Conservation (phyloP, 2,329 filamentous ascomycete genomes). For the Coniochaeta sp. region DNA sequence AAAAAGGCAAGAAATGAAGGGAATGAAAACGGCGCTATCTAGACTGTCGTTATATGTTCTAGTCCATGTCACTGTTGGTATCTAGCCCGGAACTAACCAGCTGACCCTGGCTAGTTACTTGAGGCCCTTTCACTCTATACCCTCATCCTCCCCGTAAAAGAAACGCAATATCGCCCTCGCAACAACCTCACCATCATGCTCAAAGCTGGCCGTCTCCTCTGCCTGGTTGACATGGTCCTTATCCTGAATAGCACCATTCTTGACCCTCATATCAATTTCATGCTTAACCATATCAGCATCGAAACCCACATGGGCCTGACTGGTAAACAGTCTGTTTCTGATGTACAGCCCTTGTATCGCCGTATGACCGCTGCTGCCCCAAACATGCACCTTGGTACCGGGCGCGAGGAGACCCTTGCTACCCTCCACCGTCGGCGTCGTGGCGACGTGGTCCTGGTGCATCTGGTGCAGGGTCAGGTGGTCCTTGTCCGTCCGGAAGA, state of each 20-base stretch:
- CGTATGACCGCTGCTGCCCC: slow-evolving; percentile 60
- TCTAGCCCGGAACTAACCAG: no score
- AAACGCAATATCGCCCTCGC: slow-evolving; percentile 58
- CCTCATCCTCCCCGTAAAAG: slow-evolving; percentile 40
- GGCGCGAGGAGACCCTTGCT: slow-evolving; percentile 24
- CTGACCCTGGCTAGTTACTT: no score
- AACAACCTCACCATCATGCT: slow-evolving; percentile 64
- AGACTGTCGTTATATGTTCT: no score
- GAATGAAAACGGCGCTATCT: no score
- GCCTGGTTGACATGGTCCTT: slow-evolving; percentile 55
- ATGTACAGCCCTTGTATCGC: slow-evolving; percentile 68
- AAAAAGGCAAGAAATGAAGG: no score
- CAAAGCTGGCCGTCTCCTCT: slow-evolving; percentile 49
- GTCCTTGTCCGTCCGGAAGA: slow-evolving; percentile 49
- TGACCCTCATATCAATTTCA: slow-evolving; percentile 52
- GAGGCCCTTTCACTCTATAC: background rate
- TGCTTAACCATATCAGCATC: slow-evolving; percentile 59
- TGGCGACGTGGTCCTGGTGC: slow-evolving; percentile 71
- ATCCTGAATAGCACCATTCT: slow-evolving; percentile 53
- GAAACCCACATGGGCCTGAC: slow-evolving; percentile 78
- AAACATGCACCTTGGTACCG: slow-evolving; percentile 37
- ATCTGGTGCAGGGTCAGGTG: slow-evolving; percentile 63
- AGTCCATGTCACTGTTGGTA: no score
- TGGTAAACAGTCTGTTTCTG: slow-evolving; percentile 55
- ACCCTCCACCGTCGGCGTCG: background rate